These are phyloP conservation scores for Quercus cerris DNA, from an alignment of 306 rosid species.

Conservation along the genomic window DNA sequence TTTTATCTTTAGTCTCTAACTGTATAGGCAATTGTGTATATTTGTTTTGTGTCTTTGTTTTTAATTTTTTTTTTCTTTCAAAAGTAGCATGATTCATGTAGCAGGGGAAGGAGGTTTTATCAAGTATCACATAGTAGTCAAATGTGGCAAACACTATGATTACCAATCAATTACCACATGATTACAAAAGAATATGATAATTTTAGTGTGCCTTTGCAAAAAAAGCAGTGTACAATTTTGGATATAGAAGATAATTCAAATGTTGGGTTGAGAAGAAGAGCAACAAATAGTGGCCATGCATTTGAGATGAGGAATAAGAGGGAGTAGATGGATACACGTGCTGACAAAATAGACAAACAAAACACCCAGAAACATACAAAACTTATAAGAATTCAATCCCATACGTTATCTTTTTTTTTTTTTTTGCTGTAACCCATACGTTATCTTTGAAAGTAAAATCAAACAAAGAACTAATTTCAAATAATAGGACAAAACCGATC, in stretches of 20 bases:
- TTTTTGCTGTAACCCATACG: too few relatives aligned
- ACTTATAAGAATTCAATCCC: slow-evolving; percentile 4
- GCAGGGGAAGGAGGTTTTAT: too few relatives aligned
- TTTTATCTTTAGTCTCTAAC: too few relatives aligned
- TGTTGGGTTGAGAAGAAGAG: too few relatives aligned
- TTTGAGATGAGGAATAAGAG: slow-evolving; percentile 45
- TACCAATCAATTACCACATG: not conserved
- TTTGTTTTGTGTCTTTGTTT: too few relatives aligned
- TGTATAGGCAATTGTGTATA: too few relatives aligned
- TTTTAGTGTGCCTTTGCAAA: too few relatives aligned
- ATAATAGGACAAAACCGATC: not conserved
- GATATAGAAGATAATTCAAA: not conserved
- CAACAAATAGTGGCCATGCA: slow-evolving; percentile 25
- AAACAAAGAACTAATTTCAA: slow-evolving; percentile 13
- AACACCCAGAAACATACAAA: slow-evolving; percentile 13
- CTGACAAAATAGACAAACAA: slow-evolving; percentile 1
- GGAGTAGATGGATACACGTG: slow-evolving; percentile 31
- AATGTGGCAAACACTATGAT: too few relatives aligned
- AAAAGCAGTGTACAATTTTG: too few relatives aligned
- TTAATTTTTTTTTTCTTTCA: too few relatives aligned
- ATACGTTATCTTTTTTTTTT: slow-evolving; percentile 32
- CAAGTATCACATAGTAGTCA: too few relatives aligned
- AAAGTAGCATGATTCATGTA: too few relatives aligned
- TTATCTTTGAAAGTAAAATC: slow-evolving; percentile 24
- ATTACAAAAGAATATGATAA: not conserved